Evolutionary conservation across 805 yeast species (phyloP).

Genomic region (Yarrowia yakushimensis): DNA sequence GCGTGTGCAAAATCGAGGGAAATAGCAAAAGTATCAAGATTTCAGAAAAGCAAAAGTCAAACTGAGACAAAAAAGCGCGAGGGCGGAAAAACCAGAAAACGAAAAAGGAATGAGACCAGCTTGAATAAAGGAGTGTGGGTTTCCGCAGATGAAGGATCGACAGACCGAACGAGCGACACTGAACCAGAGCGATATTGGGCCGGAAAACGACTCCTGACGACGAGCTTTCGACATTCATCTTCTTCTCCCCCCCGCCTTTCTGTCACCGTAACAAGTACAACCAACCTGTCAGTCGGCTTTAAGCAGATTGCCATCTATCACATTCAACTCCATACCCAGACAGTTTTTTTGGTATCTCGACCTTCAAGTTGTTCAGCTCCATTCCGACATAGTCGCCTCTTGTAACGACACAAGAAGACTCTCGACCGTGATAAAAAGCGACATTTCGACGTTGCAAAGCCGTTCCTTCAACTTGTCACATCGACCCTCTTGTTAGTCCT

Average conservation of each 20-base stretch:
- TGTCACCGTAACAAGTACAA: no score
- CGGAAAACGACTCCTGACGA: neutral
- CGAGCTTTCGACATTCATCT: neutral
- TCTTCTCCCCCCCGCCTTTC: neutral
- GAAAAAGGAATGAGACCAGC: neutral
- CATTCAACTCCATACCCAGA: neutral
- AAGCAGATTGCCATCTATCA: neutral
- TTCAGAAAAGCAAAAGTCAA: neutral
- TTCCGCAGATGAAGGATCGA: neutral
- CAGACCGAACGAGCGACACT: neutral
- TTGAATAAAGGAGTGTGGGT: slow-evolving; percentile 1
- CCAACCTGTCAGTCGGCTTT: neutral
- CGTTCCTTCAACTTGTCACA: neutral
- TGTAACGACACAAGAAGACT: neutral
- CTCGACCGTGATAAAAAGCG: neutral
- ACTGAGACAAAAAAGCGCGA: neutral
- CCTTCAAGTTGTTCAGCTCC: neutral
- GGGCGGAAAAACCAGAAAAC: slow-evolving; percentile 7
- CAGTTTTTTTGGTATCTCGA: neutral
- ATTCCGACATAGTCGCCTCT: no score
- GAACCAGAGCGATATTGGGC: neutral
- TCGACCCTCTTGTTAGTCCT: neutral
- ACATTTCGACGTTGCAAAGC: neutral
- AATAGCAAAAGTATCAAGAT: slow-evolving; percentile 2
- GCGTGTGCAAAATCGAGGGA: slow-evolving; percentile 6